A percentile compares a stretch with the other conserved stretches of the same genome.
Conservation (phyloP, 164 flowering plant genomes). For the Sedum album region DNA sequence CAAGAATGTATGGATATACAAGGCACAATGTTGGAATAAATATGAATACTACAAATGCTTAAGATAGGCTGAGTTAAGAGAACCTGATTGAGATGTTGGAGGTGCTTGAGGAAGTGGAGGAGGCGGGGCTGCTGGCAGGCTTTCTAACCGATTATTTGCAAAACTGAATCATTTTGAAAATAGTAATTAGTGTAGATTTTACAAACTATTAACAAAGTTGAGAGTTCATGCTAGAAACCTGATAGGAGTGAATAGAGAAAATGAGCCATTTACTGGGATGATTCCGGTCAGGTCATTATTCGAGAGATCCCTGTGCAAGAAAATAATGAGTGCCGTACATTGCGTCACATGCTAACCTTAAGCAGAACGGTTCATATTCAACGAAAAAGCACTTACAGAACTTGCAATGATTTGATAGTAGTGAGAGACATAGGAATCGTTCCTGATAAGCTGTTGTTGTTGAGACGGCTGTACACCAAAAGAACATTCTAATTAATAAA, state of each 20-base stretch:
- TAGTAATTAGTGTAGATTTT: constrained; percentile 6
- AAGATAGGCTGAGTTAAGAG: background rate
- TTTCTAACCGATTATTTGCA: constrained; percentile 19
- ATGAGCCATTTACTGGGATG: constrained; percentile 36
- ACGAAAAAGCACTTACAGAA: constrained; percentile 31
- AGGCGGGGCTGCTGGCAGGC: constrained; percentile 24
- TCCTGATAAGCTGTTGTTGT: constrained; percentile 50
- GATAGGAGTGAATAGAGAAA: constrained; percentile 35
- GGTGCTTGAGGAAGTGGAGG: constrained; percentile 21
- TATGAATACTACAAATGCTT: too few species aligned
- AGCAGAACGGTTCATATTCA: background rate
- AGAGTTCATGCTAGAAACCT: constrained; percentile 20
- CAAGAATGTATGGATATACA: background rate
- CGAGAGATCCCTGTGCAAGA: constrained; percentile 51
- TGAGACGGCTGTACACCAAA: constrained; percentile 38
- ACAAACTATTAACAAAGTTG: background rate
- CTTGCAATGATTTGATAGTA: constrained; percentile 28
- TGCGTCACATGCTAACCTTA: background rate
- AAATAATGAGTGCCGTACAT: background rate
- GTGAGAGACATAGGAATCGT: constrained; percentile 40
- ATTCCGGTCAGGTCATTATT: constrained; percentile 30
- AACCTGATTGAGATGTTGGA: constrained; percentile 23
- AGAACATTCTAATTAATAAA: background rate
- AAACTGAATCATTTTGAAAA: constrained; percentile 21
- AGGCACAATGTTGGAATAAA: too few species aligned